Percentiles rank a stretch among this genome's conserved stretches.
Conservation (phyloP, 331 rosid genomes). For the Acacia pycnantha region DNA sequence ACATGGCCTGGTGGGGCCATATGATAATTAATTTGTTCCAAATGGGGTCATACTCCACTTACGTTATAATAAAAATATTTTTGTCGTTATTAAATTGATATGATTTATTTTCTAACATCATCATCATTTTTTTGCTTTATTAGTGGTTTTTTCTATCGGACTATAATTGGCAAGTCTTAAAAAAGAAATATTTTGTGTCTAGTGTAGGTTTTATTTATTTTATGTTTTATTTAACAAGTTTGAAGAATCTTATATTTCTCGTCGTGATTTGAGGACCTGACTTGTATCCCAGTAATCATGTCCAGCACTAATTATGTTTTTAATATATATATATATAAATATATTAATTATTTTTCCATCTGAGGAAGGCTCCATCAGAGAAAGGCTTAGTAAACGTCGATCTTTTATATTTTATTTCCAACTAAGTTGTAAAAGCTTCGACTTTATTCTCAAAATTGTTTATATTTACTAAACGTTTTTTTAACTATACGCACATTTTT, state of each 20-base stretch:
- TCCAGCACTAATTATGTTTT: no score
- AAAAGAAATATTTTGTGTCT: not conserved
- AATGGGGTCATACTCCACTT: not conserved
- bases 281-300: no score
- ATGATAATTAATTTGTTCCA: not conserved
- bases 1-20: slow-evolving; percentile 42
- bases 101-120: not conserved
- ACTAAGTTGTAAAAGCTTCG: not conserved
- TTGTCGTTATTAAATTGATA: not conserved
- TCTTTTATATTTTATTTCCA: not conserved
- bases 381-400: not conserved
- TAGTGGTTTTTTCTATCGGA: not conserved
- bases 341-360: no score
- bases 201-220: not conserved
- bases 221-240: not conserved
- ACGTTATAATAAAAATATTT: not conserved
- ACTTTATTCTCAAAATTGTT: not conserved
- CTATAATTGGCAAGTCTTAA: not conserved
- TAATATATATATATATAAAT: no score
- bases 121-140: not conserved
- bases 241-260: no score
- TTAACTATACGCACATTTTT: no score
- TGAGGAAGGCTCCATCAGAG: not conserved
- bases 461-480: no score
- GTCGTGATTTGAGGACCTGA: no score